Base-by-base conservation (phyloP, 2,329 filamentous ascomycete species). In the Phaeoacremonium minimum region DNA sequence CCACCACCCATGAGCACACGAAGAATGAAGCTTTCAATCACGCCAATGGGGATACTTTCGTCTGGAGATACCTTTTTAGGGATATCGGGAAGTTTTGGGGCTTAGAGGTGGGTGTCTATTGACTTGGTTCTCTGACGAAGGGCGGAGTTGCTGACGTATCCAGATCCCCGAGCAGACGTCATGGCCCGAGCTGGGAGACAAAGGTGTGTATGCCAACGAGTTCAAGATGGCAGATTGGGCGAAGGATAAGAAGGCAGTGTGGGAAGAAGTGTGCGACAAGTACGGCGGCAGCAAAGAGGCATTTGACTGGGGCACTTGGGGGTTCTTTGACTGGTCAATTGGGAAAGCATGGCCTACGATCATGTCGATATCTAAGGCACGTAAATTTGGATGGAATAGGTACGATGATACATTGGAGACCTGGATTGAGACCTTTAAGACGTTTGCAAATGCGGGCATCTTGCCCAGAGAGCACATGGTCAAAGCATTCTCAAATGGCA, bases 1-100 rank as follows among this genome's bases (percentile, higher is more conserved):
- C 48, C 7, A 40, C 45, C 1, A 49, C 50, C 2, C 17, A 43
- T 4, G 41, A 46, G 6, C 42, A 49, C 15, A 44, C 43, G 11
- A 45, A 47, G 19, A 44, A 57, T 19, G 47, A 57, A 22, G 50
- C 42, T 1, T 56, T 56, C 39, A 53, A 52, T 28, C 46, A 51
- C 18, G 43, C 34, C 6, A 57, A 57, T 28, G 53, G 53, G 2
- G 53, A 57, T 33, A 35, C 44, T 4, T 47, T 56, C 18, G 46
- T 52, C 8, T 56, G 54, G 54, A 45, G 38, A 17, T 38, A 56
- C 26, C 32, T 53, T 6, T 54, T 44, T 42, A 39, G 39, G 4
- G 45, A 47, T 9, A 33, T 53, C 8, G 49, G 42, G 1, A 35
- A 35, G 11, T 50, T 54, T 33, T 48, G 53, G 3, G 49, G 46